These are phyloP conservation scores for Austroboletus rostrupii DNA, from an alignment of 1,284 basidiomycete species.

Conservation along the genomic window DNA sequence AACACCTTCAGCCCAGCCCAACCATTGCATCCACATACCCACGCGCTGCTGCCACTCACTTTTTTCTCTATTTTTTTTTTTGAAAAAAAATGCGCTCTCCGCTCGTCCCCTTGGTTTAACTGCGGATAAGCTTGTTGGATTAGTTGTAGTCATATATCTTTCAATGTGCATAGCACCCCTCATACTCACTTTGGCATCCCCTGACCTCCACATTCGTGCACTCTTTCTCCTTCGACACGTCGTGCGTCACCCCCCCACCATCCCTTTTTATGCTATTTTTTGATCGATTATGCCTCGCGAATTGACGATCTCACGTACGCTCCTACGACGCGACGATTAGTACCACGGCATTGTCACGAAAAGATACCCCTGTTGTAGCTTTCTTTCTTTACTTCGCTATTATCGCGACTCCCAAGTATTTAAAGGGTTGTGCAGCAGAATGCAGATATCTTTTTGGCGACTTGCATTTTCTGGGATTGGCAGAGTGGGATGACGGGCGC, in stretches of 20 bases:
- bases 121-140: conserved; percentile 36
- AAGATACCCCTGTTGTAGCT: conserved; percentile 33
- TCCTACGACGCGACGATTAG: conserved; percentile 6
- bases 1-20: conserved; percentile 18
- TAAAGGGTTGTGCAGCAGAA: conserved; percentile 34
- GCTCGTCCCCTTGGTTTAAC: conserved; percentile 23
- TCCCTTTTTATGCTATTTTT: neutral
- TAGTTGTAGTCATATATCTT: conserved; percentile 33
- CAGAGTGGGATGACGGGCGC: too few relatives aligned
- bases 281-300: conserved; percentile 22
- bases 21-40: conserved; percentile 30
- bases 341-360: conserved; percentile 26
- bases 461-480: neutral
- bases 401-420: conserved; percentile 24
- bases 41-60: conserved; percentile 28
- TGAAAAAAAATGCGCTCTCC: conserved; percentile 16
- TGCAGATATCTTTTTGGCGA: conserved; percentile 26
- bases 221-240: conserved; percentile 5
- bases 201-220: conserved; percentile 1
- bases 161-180: conserved; percentile 26
- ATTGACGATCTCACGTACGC: conserved; percentile 33
- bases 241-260: conserved; percentile 25
- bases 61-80: neutral
- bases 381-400: conserved; percentile 16
- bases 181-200: conserved; percentile 22